Evolutionary conservation across 164 flowering plant species (phyloP).

Genomic region (Nymphaea colorata): DNA sequence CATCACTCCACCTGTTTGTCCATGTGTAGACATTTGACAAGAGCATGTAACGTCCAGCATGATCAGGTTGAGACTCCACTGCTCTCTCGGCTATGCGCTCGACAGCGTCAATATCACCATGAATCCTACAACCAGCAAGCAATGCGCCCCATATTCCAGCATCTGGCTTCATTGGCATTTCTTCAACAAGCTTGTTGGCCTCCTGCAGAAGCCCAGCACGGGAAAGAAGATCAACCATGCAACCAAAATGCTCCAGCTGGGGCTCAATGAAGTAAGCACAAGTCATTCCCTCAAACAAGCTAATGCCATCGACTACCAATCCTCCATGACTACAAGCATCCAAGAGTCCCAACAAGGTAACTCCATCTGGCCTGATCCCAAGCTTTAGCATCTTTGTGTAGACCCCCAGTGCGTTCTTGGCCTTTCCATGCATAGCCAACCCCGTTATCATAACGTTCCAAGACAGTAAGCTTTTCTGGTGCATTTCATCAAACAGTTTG

Average conservation of each 20-base stretch:
- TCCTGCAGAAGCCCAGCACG: constrained; percentile 7
- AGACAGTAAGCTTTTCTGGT: not conserved
- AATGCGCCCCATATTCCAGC: constrained; percentile 8
- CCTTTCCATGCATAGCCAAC: constrained; percentile 5
- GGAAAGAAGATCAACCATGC: constrained; percentile 8
- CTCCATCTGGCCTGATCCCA: constrained; percentile 3
- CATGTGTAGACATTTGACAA: constrained; percentile 5
- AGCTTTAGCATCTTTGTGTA: constrained; percentile 3
- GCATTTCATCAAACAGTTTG: not conserved
- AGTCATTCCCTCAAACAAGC: constrained; percentile 1
- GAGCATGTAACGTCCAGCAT: constrained; percentile 7
- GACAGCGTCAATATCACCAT: constrained; percentile 2
- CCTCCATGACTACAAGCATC: constrained; percentile 6
- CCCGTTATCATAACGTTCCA: constrained; percentile 7
- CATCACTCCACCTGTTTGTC: constrained; percentile 4
- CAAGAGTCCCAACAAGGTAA: constrained; percentile 6
- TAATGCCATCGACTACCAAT: constrained; percentile 3
- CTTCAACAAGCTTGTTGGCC: not conserved
- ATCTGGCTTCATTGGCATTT: constrained; percentile 8
- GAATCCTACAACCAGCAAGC: constrained; percentile 7
- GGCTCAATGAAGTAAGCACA: not conserved
- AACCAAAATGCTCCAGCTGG: constrained; percentile 4
- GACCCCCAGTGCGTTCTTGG: constrained; percentile 4
- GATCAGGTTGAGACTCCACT: constrained; percentile 2
- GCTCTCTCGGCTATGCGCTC: not conserved